phyloP scores from a whole-genome alignment of 1,284 basidiomycete genomes.

The Microbotryum lychnidis-dioicae region DNA sequence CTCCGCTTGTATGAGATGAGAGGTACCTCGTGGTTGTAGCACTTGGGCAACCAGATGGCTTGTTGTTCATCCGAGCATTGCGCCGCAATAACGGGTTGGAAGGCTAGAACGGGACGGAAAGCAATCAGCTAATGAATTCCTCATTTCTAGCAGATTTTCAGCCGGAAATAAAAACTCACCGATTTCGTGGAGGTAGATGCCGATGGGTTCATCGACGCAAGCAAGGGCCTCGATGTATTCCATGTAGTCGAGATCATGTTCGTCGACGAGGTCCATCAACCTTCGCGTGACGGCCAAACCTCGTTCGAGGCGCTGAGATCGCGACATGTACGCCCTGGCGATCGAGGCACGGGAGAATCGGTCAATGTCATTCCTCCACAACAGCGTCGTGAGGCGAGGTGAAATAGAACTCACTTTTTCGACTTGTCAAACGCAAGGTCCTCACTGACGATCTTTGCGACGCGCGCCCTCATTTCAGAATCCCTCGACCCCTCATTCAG shows the following conservation, averaged over 20 bases:
- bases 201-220: conserved; percentile 49
- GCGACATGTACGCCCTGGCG: conserved; percentile 49
- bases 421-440: conserved; percentile 61
- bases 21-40: conserved; percentile 47
- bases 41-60: conserved; percentile 46
- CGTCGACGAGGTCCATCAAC: conserved; percentile 51
- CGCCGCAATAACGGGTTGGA: conserved; percentile 21
- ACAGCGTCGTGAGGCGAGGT: conserved; percentile 23
- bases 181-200: conserved; percentile 51
- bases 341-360: not conserved
- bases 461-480: conserved; percentile 34
- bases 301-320: conserved; percentile 49
- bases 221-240: conserved; percentile 21
- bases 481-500: conserved; percentile 12
- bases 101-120: conserved; percentile 3
- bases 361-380: conserved; percentile 10
- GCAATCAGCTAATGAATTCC: not conserved
- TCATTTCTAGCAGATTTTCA: not conserved
- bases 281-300: conserved; percentile 51
- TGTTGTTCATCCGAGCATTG: conserved; percentile 31
- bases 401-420: conserved; percentile 45
- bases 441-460: conserved; percentile 49
- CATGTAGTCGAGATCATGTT: conserved; percentile 36
- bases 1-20: conserved; percentile 37
- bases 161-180: conserved; percentile 43